Percentiles rank a stretch among this genome's conserved stretches.
Conservation (phyloP, 805 yeast species). For the Saccharomycopsis babjevae region DNA sequence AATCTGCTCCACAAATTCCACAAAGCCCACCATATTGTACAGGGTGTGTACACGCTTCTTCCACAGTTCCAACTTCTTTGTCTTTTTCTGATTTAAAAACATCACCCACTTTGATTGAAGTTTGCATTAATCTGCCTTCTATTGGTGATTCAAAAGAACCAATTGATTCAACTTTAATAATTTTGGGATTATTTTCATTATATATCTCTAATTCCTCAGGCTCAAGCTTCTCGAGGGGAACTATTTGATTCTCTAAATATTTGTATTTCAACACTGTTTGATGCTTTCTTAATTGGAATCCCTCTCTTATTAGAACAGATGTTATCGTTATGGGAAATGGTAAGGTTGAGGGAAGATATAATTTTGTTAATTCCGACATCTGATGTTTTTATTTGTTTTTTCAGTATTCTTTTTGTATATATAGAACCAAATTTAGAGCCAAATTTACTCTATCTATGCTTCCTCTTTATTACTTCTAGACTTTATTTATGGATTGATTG, state of each 20-base stretch:
- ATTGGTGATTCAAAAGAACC: slow-evolving; percentile 79
- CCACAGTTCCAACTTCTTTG: slow-evolving; percentile 36
- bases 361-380: slow-evolving; percentile 29
- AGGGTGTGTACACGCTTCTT: slow-evolving; percentile 84
- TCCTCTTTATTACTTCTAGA: too few species aligned
- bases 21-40: slow-evolving; percentile 94
- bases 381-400: too few species aligned
- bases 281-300: slow-evolving; percentile 41
- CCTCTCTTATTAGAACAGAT: slow-evolving; percentile 35
- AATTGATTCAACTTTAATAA: slow-evolving; percentile 49
- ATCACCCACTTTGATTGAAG: slow-evolving; percentile 49
- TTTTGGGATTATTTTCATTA: slow-evolving; percentile 29
- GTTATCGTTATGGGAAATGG: slow-evolving; percentile 62
- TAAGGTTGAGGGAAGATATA: slow-evolving; percentile 49
- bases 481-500: too few species aligned
- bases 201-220: slow-evolving; percentile 28
- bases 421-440: too few species aligned
- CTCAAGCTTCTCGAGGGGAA: slow-evolving; percentile 17
- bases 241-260: slow-evolving; percentile 43
- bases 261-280: slow-evolving; percentile 48
- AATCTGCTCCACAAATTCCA: slow-evolving; percentile 79
- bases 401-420: too few species aligned
- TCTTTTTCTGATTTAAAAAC: slow-evolving; percentile 39
- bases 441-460: too few species aligned
- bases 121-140: slow-evolving; percentile 50